Conservation (phyloP, 768 basidiomycete species). For the Mycena indigotica region DNA sequence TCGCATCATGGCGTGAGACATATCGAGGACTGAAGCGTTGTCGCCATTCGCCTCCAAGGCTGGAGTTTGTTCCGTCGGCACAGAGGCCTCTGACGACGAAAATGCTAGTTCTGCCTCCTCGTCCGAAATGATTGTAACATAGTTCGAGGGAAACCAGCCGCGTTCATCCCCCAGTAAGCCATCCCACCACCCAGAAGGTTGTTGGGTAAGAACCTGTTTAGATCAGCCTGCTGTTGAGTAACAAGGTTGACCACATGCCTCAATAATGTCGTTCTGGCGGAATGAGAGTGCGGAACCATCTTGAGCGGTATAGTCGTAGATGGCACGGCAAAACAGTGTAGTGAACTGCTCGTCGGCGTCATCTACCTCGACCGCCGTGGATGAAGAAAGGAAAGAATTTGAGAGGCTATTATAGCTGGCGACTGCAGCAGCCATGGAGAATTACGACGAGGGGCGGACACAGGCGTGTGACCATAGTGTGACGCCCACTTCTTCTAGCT, state of each 20-base stretch:
- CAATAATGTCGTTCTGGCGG: constrained; percentile 83
- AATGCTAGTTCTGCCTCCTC: constrained; percentile 77
- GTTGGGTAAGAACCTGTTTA: constrained; percentile 63
- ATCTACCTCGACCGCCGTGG: constrained; percentile 27
- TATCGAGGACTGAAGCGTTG: constrained; percentile 42
- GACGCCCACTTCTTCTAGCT: too few relatives aligned
- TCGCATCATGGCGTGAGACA: constrained; percentile 51
- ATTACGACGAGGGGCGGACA: constrained; percentile 3
- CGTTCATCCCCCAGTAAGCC: constrained; percentile 86
- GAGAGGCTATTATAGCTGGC: constrained; percentile 20
- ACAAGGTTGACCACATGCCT: constrained; percentile 40
- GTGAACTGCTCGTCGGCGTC: constrained; percentile 60
- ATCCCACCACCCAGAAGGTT: constrained; percentile 99
- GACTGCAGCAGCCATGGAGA: constrained; percentile 21
- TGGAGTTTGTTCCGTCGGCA: constrained; percentile 30
- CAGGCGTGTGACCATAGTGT: constrained; percentile 7
- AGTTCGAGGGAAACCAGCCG: constrained; percentile 98
- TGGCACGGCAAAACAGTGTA: constrained; percentile 86
- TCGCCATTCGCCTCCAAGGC: constrained; percentile 28
- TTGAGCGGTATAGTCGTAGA: constrained; percentile 89
- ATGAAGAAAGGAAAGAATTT: constrained; percentile 13
- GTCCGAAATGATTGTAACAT: constrained; percentile 77
- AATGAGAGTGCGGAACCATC: constrained; percentile 91
- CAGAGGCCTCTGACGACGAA: constrained; percentile 50
- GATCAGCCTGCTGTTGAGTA: background rate